Evolutionary conservation across 345 rosid genomes (phyloP), one percentile per base, ranked within the genome.

Genomic region (Crucihimalaya himalaica): DNA sequence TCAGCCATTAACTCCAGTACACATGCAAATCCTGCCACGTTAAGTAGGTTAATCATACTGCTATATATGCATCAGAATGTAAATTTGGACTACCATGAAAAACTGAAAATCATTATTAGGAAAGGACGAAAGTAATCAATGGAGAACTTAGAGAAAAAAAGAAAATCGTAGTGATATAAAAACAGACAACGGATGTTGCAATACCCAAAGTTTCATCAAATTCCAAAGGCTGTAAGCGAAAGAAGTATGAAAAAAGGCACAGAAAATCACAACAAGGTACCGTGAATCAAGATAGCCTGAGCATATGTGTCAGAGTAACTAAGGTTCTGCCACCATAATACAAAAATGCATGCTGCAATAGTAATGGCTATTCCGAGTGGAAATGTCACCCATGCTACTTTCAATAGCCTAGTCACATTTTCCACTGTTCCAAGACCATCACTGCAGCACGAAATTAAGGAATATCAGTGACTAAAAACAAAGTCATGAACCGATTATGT

Each of bases 281-380:
- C 98, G 69, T 96, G 86, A 72, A 96, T 89, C 73, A 90, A 76
- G 75, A 96, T 89, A 48, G 96, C 98, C 56, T 82, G 88, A 0
- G 86, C 92, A 72, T 89, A 88, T 20, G 93, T 81, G 34, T 86
- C 82, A 37, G 89, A 81, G 69, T 54, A 72, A 72, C 78, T 81
- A 72, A 89, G 83, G 76, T 84, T 89, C 76, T 90, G 93, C 98
- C 92, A 92, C 97, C 97, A 86, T 39, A 92, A 84, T 60, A 95
- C 86, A 57, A 86, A 82, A 70, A 71, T 31, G 53, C 75, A 80
- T 0, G 85, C 91, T 45, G 83, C 81, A 78, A 78, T 61, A 1
- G 96, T 89, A 43, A 87, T 80, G 57, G 83, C 60, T 73, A 90
- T 66, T 51, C 93, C 92, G 8, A 88, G 84, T 1, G 97, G 98